Evolutionary conservation across 1,284 basidiomycete genomes (phyloP), one percentile per base, ranked within the genome.

Genomic region (Heterobasidion annosum): DNA sequence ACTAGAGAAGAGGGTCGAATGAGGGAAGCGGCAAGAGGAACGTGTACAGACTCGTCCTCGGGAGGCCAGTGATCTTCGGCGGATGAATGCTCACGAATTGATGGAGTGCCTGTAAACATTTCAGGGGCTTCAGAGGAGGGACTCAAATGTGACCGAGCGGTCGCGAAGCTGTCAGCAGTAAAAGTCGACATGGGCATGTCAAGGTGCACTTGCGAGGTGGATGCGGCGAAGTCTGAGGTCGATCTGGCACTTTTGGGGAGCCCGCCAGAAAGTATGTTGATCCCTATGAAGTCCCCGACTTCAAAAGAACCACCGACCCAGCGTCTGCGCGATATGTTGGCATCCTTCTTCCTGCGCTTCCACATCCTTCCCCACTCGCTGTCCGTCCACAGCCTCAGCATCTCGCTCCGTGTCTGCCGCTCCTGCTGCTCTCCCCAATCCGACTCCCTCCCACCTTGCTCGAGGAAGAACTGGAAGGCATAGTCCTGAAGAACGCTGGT

Each of bases 271-370:
- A 81, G 64, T 18, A 81, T 66, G 57, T 81, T 76, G 50, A 86
- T 70, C 2, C 83, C 84, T 9, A 85, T 68, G 54, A 87, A 73
- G 16, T 77, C 75, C 2, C 88, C 89, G 44, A 91, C 73, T 61
- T 89, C 84, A 61, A 91, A 91, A 54, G 81, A 87, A 15, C 72
- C 74, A 33, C 88, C 87, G 25, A 88, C 74, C 89, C 88, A 91
- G 45, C 70, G 70, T 40, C 40, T 51, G 13, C 68, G 67, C 32
- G 54, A 51, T 57, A 58, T 34, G 55, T 59, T 53, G 53, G 64
- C 60, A 18, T 61, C 61, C 32, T 70, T 65, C 51, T 67, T 71
- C 51, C 72, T 68, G 18, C 65, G 68, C 34, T 62, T 68, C 65
- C 77, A 72, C n/a, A 77, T 67, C 34, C 65, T 65, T 5, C 75